A percentile compares a stretch with the other conserved stretches of the same genome.
phyloP scores from a whole-genome alignment of 2,329 filamentous ascomycete species.

The Alternaria burnsii region DNA sequence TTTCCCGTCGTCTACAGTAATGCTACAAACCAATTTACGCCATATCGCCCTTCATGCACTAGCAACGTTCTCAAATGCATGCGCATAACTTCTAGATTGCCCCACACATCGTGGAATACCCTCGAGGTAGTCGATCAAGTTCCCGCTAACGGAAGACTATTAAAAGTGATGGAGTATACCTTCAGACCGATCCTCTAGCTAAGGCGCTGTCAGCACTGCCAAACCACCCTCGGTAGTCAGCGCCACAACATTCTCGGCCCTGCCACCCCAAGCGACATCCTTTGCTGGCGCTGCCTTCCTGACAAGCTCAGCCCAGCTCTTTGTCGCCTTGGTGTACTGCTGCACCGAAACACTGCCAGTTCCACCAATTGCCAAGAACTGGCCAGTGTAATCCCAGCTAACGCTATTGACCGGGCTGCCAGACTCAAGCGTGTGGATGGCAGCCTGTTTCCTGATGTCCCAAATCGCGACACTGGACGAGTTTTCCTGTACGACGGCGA shows the following conservation, averaged over 20 bases:
- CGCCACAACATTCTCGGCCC: conserved; percentile 76
- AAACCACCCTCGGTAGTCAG: conserved; percentile 79
- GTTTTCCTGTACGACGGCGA: conserved; percentile 81
- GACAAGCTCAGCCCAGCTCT: conserved; percentile 88
- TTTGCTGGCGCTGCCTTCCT: conserved; percentile 77
- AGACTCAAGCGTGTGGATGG: conserved; percentile 85
- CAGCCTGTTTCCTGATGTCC: conserved; percentile 85
- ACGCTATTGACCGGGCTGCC: conserved; percentile 80
- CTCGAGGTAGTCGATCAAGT: not conserved
- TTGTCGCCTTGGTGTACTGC: conserved; percentile 86
- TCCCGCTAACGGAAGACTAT: not conserved
- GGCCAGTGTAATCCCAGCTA: conserved; percentile 93
- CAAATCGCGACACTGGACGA: conserved; percentile 85
- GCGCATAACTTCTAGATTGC: not conserved
- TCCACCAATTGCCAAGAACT: conserved; percentile 86
- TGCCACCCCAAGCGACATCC: conserved; percentile 78
- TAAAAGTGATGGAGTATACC: not conserved
- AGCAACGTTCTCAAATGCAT: not conserved
- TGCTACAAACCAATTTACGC: conserved; percentile 17
- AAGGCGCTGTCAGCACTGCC: conserved; percentile 67
- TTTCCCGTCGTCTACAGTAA: conserved; percentile 11
- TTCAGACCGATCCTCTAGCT: not conserved
- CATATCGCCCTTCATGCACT: not conserved
- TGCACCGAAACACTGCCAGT: conserved; percentile 84
- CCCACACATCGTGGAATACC: not conserved